phyloP scores from a whole-genome alignment of 768 basidiomycete genomes.

The Podaxis carcinomalis region DNA sequence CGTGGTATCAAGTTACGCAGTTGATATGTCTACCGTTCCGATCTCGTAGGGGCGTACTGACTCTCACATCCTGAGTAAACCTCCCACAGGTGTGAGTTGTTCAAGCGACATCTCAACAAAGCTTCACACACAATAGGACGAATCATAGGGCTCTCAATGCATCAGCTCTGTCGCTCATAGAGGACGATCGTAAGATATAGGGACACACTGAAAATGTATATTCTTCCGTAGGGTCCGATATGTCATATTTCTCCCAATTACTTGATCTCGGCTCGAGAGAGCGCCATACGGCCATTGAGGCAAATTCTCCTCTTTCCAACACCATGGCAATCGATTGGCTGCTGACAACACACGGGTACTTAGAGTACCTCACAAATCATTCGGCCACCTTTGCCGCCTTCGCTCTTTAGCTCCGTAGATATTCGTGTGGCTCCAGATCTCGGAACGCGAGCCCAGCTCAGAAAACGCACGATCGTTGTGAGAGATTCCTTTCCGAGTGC shows the following conservation, averaged over 20 bases:
- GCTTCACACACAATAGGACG: conserved; percentile 3
- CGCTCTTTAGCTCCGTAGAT: neutral
- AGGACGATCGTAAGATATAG: neutral
- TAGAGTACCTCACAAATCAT: neutral
- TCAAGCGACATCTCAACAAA: neutral
- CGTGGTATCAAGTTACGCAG: neutral
- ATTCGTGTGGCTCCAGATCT: neutral
- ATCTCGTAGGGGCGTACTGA: neutral
- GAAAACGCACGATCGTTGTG: neutral
- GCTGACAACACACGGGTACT: neutral
- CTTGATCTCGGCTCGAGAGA: neutral
- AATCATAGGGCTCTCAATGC: conserved; percentile 9
- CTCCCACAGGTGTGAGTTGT: conserved; percentile 8
- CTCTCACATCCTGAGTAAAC: conserved; percentile 4
- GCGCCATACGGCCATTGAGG: neutral
- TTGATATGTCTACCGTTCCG: neutral
- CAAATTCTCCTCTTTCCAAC: neutral
- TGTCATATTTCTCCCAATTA: neutral
- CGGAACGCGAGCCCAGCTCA: neutral
- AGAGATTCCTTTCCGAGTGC: neutral
- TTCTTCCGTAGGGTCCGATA: neutral
- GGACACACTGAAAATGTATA: neutral
- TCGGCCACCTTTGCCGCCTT: neutral
- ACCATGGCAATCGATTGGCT: neutral
- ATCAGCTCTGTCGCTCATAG: neutral